These are phyloP conservation scores for Plenodomus lindquistii DNA, from an alignment of 2,329 filamentous ascomycete genomes.

Conservation along the genomic window DNA sequence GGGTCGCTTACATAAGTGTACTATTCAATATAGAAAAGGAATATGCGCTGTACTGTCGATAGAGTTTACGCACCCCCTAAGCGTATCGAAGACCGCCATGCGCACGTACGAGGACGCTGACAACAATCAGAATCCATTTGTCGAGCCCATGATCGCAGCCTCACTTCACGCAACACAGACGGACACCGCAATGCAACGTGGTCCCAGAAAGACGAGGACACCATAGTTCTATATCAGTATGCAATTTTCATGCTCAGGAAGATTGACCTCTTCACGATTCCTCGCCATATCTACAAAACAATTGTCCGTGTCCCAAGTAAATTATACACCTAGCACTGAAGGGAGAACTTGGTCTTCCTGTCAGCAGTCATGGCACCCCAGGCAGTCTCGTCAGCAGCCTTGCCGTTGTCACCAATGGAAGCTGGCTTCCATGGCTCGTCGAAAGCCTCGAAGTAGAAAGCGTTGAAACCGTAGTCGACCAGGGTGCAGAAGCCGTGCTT, in stretches of 20 bases:
- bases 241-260: background rate
- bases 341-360: slow-evolving; percentile 60
- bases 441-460: slow-evolving; percentile 75
- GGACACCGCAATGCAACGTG: background rate
- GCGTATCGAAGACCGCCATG: background rate
- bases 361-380: slow-evolving; percentile 70
- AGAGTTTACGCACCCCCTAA: slow-evolving; percentile 1
- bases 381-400: slow-evolving; percentile 65
- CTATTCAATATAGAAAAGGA: too few species aligned
- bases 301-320: background rate
- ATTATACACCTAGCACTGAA: slow-evolving; percentile 47
- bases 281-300: background rate
- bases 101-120: too few species aligned
- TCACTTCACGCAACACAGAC: background rate
- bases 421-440: slow-evolving; percentile 73
- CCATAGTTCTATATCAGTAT: background rate
- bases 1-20: too few species aligned
- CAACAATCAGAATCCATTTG: background rate
- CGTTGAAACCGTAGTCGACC: slow-evolving; percentile 67
- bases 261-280: background rate
- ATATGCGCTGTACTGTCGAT: too few species aligned
- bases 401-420: slow-evolving; percentile 65
- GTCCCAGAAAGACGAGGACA: background rate
- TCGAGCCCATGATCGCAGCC: background rate
- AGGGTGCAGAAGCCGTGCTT: slow-evolving; percentile 65